A percentile compares a stretch with the other conserved stretches of the same genome.
phyloP scores from a whole-genome alignment of 73 alveolate genomes.

The Paramecium sexaurelia region DNA sequence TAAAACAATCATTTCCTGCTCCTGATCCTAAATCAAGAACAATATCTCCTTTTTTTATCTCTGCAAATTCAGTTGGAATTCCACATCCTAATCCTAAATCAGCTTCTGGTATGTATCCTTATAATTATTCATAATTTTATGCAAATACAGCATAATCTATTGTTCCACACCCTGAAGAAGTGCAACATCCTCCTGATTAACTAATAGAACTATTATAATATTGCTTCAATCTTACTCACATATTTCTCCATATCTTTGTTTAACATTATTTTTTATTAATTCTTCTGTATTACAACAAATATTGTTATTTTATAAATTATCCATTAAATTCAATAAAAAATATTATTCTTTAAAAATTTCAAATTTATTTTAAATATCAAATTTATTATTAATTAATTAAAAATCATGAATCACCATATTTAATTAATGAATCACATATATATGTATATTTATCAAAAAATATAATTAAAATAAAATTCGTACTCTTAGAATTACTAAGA shows the following conservation, averaged over 20 bases:
- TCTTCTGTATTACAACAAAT: background rate
- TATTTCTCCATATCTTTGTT: conserved; percentile 34
- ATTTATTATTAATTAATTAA: background rate
- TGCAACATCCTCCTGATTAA: background rate
- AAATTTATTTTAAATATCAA: background rate
- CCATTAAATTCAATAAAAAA: background rate
- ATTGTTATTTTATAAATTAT: no score
- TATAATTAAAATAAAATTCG: no score
- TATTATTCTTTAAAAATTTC: background rate
- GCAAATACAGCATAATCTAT: conserved; percentile 35
- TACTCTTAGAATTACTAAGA: no score
- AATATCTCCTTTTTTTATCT: conserved; percentile 70
- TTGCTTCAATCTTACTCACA: background rate
- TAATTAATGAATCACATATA: conserved; percentile 1
- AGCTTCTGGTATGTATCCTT: conserved; percentile 52
- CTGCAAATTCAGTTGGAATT: conserved; percentile 74
- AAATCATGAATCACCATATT: background rate
- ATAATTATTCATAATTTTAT: background rate
- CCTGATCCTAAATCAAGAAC: conserved; percentile 91
- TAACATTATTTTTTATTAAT: background rate
- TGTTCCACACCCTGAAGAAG: background rate
- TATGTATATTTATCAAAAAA: no score
- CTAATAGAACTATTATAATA: no score
- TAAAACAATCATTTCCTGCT: conserved; percentile 87
- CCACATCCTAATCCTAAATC: conserved; percentile 77